Conservation (phyloP, 331 rosid genomes). For the Dryas integrifolia region DNA sequence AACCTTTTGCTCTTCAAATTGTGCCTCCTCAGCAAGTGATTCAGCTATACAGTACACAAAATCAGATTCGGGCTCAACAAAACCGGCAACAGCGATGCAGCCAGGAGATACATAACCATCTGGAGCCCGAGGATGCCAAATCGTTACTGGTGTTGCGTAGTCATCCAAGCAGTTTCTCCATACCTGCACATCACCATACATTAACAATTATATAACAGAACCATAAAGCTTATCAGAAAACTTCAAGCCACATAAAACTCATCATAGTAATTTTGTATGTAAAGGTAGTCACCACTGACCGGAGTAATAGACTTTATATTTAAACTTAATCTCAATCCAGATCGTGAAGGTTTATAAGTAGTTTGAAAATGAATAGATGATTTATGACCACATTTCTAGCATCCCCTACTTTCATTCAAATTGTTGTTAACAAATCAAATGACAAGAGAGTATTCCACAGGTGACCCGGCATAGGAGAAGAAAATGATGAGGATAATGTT, state of each 20-base stretch:
- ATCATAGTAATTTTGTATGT: not conserved
- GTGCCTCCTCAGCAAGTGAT: conserved; percentile 74
- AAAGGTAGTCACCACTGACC: not conserved
- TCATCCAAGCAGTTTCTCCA: conserved; percentile 94
- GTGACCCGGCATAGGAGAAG: not conserved
- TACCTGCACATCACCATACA: conserved; percentile 47
- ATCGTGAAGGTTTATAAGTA: not conserved
- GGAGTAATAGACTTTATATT: not conserved
- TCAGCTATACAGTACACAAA: conserved; percentile 61
- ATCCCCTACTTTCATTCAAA: conserved; percentile 3
- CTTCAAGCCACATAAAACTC: not conserved
- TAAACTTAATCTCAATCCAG: not conserved
- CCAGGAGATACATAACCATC: conserved; percentile 87
- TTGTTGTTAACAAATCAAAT: not conserved
- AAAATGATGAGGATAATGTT: not conserved
- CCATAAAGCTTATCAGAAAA: not conserved
- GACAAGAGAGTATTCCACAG: not conserved
- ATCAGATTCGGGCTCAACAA: conserved; percentile 71
- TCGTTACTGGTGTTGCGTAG: conserved; percentile 58
- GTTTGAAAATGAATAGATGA: not conserved
- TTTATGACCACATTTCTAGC: not conserved
- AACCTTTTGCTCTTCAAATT: conserved; percentile 72
- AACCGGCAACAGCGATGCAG: conserved; percentile 64
- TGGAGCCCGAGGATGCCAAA: conserved; percentile 95
- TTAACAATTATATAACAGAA: not conserved